Base-by-base conservation (phyloP, 2,329 filamentous ascomycete species). In the Trichoderma oligosporum region DNA sequence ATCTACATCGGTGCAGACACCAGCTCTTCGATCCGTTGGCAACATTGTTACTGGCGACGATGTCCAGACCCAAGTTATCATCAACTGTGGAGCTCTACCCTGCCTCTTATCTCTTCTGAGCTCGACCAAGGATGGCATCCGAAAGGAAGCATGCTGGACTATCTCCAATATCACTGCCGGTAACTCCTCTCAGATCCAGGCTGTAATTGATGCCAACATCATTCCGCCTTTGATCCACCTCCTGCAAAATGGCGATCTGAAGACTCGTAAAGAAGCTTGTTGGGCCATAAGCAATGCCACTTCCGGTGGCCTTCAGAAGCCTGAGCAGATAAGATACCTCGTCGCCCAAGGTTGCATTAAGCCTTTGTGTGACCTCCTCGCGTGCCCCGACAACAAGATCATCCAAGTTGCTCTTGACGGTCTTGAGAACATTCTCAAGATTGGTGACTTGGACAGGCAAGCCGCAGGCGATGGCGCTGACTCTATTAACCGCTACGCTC, bases 271-370 rank as follows among this genome's bases (percentile, higher is more conserved):
- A 79, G 94, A 99, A 76, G 94, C 94, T 61, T 99, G 94, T 81
- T 99, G 94, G 94, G 94, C 94, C 48, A 99, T 99, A 68, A 97
- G 93, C 70, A 99, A 99, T 71, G 94, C 94, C 48, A 99, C 94
- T 7, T 96, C 91, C 12, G 94, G 94, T 67, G 94, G 94, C 70
- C 86, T 99, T 29, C 94, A 99, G 78, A 99, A 97, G 82, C 94
- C 94, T 1, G 94, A 97, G 59, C 94, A 99, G 79, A 99, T 99
- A 67, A 87, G 94, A 65, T 97, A 96, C 73, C 82, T 99, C 41
- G 94, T 99, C 29, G 77, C 85, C 33, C 89, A 94, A 76, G 94
- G 94, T 63, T 97, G 92, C 80, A 97, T 99, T 78, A 96, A 93
- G 78, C 94, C 94, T 4, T 82, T 99, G 31, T 99, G 94, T 74